These are phyloP conservation scores for Cryptococcus sp. DNA, from an alignment of 1,284 basidiomycete species.

Conservation along the genomic window DNA sequence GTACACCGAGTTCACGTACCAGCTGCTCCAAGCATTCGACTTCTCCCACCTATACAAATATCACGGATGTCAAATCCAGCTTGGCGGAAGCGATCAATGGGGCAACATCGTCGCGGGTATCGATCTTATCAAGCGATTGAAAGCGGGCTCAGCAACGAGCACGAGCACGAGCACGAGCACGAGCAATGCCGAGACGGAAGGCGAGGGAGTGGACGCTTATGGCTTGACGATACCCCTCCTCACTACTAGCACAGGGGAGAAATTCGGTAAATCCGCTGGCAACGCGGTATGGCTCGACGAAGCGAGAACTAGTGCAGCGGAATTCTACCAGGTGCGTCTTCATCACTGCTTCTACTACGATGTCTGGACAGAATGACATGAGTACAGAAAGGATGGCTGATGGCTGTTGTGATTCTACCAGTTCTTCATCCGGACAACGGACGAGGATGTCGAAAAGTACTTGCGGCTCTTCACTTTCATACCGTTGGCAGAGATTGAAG, in stretches of 20 bases:
- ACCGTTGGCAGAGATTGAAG: constrained; percentile 61
- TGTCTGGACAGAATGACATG: background rate
- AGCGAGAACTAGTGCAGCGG: constrained; percentile 73
- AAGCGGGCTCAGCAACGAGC: constrained; percentile 7
- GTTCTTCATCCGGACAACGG: constrained; percentile 84
- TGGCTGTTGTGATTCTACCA: constrained; percentile 48
- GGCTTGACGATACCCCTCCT: constrained; percentile 93
- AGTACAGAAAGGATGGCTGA: background rate
- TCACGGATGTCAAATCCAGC: constrained; percentile 76
- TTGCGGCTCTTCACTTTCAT: constrained; percentile 84
- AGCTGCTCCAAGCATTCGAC: constrained; percentile 95
- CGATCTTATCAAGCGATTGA: constrained; percentile 71
- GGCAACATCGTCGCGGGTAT: constrained; percentile 96
- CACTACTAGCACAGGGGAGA: constrained; percentile 84
- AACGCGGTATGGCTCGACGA: constrained; percentile 91
- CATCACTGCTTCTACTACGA: no score
- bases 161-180: background rate
- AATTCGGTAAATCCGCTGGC: constrained; percentile 96
- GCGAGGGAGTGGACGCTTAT: constrained; percentile 61
- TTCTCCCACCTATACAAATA: constrained; percentile 73
- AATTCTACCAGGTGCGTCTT: constrained; percentile 82
- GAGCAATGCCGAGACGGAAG: constrained; percentile 24
- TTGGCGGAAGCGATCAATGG: constrained; percentile 97
- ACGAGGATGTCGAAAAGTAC: constrained; percentile 79
- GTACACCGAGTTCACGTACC: constrained; percentile 97